These are phyloP conservation scores for Apiospora hydei DNA, from an alignment of 2,329 filamentous ascomycete genomes.

Conservation along the genomic window DNA sequence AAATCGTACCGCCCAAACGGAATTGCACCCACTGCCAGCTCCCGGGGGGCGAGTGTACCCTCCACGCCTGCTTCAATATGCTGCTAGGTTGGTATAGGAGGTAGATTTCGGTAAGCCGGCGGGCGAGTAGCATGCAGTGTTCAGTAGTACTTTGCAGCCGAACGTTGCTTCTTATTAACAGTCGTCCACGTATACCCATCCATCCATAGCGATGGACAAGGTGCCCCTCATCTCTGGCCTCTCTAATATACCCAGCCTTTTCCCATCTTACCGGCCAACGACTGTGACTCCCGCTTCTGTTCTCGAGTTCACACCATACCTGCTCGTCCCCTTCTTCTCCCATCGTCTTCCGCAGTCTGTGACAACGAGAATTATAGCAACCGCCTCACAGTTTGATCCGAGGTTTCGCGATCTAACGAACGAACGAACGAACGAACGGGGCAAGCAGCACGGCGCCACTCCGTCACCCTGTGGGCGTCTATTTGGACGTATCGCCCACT, in stretches of 20 bases:
- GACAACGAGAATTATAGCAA: background rate
- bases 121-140: slow-evolving; percentile 8
- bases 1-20: slow-evolving; percentile 11
- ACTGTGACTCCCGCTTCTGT: slow-evolving; percentile 25
- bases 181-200: background rate
- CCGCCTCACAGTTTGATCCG: slow-evolving; percentile 20
- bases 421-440: slow-evolving; percentile 36
- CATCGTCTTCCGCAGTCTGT: background rate
- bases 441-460: slow-evolving; percentile 43
- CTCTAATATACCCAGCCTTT: slow-evolving; percentile 36
- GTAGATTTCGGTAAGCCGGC: slow-evolving; percentile 2
- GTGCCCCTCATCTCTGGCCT: slow-evolving; percentile 29
- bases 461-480: slow-evolving; percentile 52
- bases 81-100: background rate
- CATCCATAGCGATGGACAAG: background rate
- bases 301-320: slow-evolving; percentile 25
- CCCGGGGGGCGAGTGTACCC: slow-evolving; percentile 5
- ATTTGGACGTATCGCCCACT: slow-evolving; percentile 50
- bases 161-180: slow-evolving; percentile 9
- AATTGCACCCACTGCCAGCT: background rate
- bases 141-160: slow-evolving; percentile 5
- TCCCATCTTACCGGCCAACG: slow-evolving; percentile 29
- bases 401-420: slow-evolving; percentile 29
- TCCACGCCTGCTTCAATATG: background rate
- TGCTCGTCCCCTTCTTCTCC: background rate